Evolutionary conservation across 2,329 filamentous ascomycete genomes (phyloP), one percentile per base, ranked within the genome.

Genomic region (Macrophomina phaseolina): DNA sequence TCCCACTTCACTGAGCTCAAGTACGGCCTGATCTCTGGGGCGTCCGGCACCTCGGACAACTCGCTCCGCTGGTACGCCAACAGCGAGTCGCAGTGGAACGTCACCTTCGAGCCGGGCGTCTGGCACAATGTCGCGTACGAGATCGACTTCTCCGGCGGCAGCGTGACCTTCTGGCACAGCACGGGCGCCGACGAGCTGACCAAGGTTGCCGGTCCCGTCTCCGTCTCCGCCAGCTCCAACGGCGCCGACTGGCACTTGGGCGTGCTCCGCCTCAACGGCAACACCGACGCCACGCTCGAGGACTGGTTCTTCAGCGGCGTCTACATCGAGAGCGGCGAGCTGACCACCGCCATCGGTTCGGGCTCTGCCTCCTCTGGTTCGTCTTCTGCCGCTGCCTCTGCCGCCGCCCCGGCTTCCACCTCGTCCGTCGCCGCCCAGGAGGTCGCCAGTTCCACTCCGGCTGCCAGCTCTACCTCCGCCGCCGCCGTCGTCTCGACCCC

Each of bases 101-200:
- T 84, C 0, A 81, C 86, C 69, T 88, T 90, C 76, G 82, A 82
- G 65, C 82, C 89, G 1, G 86, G 83, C 51, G 85, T 88, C 14
- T 92, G 90, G 90, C 90, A 92, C 76, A 93, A 93, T 75, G 83
- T 91, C 72, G 90, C 89, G 53, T 92, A 91, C 73, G 89, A 89
- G 75, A 90, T 91, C 68, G 86, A 92, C 80, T 93, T 93, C 72
- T 78, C 77, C 16, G 84, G 81, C 49, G 81, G 84, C 70, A 87
- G 83, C 6, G 89, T 92, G 36, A 86, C 85, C 14, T 88, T 92
- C 78, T 92, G 89, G 85, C 88, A 91, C 77, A 91, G 88, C 0
- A 89, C 87, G n/a, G 89, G 88, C 42, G 80, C 81, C n/a, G 83
- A 85, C 46, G 79, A 85, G 18, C 80, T 92, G 28, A 82, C 79